Evolutionary conservation across 768 basidiomycete genomes (phyloP).

Genomic region (Auriculariales sp.): DNA sequence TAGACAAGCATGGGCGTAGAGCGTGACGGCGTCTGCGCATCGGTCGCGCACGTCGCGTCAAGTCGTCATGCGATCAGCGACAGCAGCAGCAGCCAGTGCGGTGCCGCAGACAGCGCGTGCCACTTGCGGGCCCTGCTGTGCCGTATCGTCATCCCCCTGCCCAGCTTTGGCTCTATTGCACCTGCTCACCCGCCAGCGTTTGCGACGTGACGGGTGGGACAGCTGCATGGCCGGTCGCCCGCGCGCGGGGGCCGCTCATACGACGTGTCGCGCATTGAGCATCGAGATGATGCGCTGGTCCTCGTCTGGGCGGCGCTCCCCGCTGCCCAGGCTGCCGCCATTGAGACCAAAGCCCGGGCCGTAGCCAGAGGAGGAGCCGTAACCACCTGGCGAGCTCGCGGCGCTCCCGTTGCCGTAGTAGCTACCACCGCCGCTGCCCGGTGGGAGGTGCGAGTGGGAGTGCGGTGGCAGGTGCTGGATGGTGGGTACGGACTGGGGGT

Average conservation of each 20-base stretch:
- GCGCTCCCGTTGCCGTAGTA: too few relatives aligned
- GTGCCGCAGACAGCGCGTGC: background rate
- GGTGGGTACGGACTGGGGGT: background rate
- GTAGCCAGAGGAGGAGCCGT: too few relatives aligned
- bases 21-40: too few relatives aligned
- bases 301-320: conserved; percentile 26
- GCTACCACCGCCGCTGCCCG: too few relatives aligned
- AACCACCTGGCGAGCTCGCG: too few relatives aligned
- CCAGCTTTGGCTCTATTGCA: too few relatives aligned
- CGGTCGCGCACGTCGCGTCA: background rate
- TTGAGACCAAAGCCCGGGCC: conserved; percentile 19
- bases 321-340: conserved; percentile 13
- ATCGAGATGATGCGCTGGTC: conserved; percentile 48
- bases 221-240: background rate
- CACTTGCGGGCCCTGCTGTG: too few relatives aligned
- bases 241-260: conserved; percentile 8
- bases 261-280: conserved; percentile 30
- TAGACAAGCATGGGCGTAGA: too few relatives aligned
- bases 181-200: background rate
- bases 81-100: background rate
- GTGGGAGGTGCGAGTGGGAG: background rate
- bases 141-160: too few relatives aligned
- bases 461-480: background rate
- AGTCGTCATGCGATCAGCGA: background rate
- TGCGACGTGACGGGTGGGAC: background rate